phyloP scores from a whole-genome alignment of 2,329 filamentous ascomycete genomes.

The Ascochyta clinopodiicola region DNA sequence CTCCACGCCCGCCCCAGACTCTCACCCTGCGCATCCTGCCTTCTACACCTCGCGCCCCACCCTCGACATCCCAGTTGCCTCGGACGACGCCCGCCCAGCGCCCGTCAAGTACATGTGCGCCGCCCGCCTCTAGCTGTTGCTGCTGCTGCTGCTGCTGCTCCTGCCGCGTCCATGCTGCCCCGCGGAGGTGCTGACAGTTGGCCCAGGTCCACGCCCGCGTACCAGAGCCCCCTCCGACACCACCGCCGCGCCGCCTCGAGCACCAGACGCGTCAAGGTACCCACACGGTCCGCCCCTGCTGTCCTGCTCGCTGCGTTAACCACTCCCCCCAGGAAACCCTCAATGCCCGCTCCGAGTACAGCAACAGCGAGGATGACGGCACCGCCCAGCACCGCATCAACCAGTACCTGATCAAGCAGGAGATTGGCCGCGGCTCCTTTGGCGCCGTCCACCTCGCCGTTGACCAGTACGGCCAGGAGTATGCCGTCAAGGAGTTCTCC shows the following conservation, averaged over 20 bases:
- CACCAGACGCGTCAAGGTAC: constrained; percentile 68
- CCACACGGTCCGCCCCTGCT: background rate
- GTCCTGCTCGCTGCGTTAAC: background rate
- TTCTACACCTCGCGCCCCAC: constrained; percentile 56
- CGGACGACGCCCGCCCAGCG: constrained; percentile 50
- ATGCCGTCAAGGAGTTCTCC: constrained; percentile 96
- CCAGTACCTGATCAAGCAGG: constrained; percentile 91
- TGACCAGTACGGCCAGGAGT: constrained; percentile 92
- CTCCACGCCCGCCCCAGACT: constrained; percentile 1
- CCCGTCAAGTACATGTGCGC: constrained; percentile 59
- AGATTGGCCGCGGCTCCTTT: constrained; percentile 96
- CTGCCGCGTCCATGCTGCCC: constrained; percentile 24
- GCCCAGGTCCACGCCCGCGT: constrained; percentile 62
- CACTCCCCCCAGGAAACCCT: constrained; percentile 74
- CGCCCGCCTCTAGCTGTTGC: constrained; percentile 1
- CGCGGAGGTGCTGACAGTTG: constrained; percentile 32
- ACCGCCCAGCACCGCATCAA: constrained; percentile 86
- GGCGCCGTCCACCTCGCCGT: constrained; percentile 89
- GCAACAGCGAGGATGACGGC: constrained; percentile 82
- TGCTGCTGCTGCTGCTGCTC: too few relatives aligned
- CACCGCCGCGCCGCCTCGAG: constrained; percentile 67
- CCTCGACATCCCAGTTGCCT: constrained; percentile 54
- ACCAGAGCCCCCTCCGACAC: constrained; percentile 69
- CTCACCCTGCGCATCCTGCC: background rate
- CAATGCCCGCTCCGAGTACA: constrained; percentile 86